phyloP scores from a whole-genome alignment of 2,329 filamentous ascomycete species.

The Boeremia lycopersici region DNA sequence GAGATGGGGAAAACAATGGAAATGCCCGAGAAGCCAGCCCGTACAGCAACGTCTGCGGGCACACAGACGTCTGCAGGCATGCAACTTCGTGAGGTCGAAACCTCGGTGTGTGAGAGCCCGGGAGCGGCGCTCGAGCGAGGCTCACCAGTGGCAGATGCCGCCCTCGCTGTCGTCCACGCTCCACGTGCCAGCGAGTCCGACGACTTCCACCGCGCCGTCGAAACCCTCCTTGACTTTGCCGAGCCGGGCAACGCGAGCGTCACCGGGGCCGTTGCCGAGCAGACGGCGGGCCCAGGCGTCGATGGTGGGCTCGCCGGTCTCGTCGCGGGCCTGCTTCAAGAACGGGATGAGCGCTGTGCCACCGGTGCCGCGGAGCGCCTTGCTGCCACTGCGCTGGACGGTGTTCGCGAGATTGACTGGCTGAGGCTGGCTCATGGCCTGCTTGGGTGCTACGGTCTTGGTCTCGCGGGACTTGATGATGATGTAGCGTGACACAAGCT shows the following conservation, averaged over 20 bases:
- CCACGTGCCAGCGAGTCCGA: conserved; percentile 84
- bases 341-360: conserved; percentile 95
- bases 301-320: conserved; percentile 91
- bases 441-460: conserved; percentile 64
- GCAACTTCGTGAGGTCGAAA: conserved; percentile 18
- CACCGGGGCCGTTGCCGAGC: conserved; percentile 59
- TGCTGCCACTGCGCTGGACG: conserved; percentile 44
- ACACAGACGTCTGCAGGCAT: conserved; percentile 20
- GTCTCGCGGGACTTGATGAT: conserved; percentile 83
- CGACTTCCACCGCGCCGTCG: conserved; percentile 62
- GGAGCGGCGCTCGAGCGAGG: conserved; percentile 6
- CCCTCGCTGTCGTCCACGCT: conserved; percentile 82
- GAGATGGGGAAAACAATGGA: conserved; percentile 6
- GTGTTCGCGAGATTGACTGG: conserved; percentile 64
- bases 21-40: conserved; percentile 20
- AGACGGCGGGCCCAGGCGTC: conserved; percentile 66
- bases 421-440: conserved; percentile 43
- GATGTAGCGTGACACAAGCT: conserved; percentile 95
- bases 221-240: conserved; percentile 61
- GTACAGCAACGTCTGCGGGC: conserved; percentile 21
- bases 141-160: conserved; percentile 49
- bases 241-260: conserved; percentile 51
- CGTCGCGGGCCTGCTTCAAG: conserved; percentile 92
- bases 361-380: conserved; percentile 84
- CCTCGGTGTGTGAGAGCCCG: conserved; percentile 6